phyloP scores from a whole-genome alignment of 2,329 filamentous ascomycete species.

The Didymella sp. region DNA sequence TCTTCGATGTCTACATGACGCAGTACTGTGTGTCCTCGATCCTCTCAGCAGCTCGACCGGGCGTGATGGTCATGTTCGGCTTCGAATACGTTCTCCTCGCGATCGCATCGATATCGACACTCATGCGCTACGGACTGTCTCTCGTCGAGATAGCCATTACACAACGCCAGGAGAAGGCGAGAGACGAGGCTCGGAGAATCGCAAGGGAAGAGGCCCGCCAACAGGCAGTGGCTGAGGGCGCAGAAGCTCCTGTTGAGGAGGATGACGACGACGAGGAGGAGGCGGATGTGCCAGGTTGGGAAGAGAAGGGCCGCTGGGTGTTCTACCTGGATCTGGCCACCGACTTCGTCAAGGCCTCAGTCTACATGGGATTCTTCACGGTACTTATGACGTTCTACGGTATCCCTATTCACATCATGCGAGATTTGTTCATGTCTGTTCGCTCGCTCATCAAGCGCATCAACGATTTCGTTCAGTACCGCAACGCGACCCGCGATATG shows the following conservation, averaged over 20 bases:
- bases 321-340: constrained; percentile 85
- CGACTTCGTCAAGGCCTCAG: constrained; percentile 87
- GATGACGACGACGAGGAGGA: constrained; percentile 91
- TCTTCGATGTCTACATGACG: constrained; percentile 82
- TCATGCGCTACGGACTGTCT: constrained; percentile 78
- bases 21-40: constrained; percentile 83
- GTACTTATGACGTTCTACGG: constrained; percentile 95
- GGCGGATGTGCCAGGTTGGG: constrained; percentile 94
- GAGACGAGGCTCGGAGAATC: constrained; percentile 53
- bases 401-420: constrained; percentile 93
- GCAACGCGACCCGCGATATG: constrained; percentile 92
- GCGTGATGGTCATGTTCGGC: constrained; percentile 99
- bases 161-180: constrained; percentile 73
- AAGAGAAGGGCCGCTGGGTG: constrained; percentile 91
- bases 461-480: constrained; percentile 86
- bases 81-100: constrained; percentile 94
- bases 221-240: constrained; percentile 50
- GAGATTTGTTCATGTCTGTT: constrained; percentile 92
- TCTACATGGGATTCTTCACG: constrained; percentile 91
- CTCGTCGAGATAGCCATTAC: constrained; percentile 79
- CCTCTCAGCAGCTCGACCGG: constrained; percentile 84
- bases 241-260: constrained; percentile 46
- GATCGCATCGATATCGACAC: constrained; percentile 80
- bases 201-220: constrained; percentile 73
- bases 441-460: constrained; percentile 90